Evolutionary conservation across 2,329 filamentous ascomycete genomes (phyloP), one percentile per base, ranked within the genome.

Genomic region (Pestalotiopsis sp.): DNA sequence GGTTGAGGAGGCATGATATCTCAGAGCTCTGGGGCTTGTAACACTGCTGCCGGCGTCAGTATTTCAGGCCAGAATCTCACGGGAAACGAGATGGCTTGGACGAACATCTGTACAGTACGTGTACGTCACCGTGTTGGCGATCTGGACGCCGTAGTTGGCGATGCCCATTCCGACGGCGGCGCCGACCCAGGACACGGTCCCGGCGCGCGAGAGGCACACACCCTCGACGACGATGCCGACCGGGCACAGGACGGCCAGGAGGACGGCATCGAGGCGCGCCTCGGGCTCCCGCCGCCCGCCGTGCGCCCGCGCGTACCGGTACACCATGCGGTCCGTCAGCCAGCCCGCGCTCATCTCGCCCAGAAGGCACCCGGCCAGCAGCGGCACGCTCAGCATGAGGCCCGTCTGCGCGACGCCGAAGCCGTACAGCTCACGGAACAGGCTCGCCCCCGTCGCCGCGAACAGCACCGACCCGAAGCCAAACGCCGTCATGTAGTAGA

Each of bases 11-110:
- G 6, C 72, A 75, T 30, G 73, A 75, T 57, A 79, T 75, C 66
- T 80, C 78, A 0, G 77, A 74, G 24, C 74, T 74, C 69, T 80
- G 78, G 1, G 77, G 74, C 63, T 78, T 77, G 69, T 80, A 81
- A 68, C 78, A 61, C 58, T 61, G 35, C 26, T 3, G 17, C 30
- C 30, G 6, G 17, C 17, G 58, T 61, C 58, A 61, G 58, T 20
- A 10, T 39, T 39, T 14, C 5, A 35, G 2, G 30, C 7, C 1
- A 9, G 9, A 35, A 9, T 2, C 0, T 35, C 30, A 2, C 30
- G 17, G 20, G 13, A 40, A 2, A 61, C 10, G 20, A 7, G 58
- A n/a, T 6, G 10, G 14, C n/a, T 20, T n/a, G 5, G 13, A 35
- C 26, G 6, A 60, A 39, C 75, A 66, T 81, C 76, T 6, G 73